Evolutionary conservation across 768 basidiomycete species (phyloP).

Genomic region (Solioccasus polychromus): DNA sequence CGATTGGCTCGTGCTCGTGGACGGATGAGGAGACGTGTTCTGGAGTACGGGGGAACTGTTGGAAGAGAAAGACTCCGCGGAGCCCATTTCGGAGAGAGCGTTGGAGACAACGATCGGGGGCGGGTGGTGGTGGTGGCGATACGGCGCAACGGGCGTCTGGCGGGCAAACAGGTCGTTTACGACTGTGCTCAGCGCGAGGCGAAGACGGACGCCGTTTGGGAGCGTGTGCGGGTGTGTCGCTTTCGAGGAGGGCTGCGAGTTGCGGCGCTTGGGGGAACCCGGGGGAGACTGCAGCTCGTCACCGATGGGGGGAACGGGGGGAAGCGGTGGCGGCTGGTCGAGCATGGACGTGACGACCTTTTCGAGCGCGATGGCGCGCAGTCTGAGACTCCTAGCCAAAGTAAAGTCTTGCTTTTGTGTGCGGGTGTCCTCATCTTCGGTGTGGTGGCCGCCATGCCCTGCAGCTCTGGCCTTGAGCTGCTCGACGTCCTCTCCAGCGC

Average conservation of each 20-base stretch:
- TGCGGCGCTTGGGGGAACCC: slow-evolving; percentile 45
- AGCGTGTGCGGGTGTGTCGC: slow-evolving; percentile 55
- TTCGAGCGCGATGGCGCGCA: slow-evolving; percentile 79
- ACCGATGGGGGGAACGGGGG: slow-evolving; percentile 44
- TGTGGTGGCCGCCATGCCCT: slow-evolving; percentile 44
- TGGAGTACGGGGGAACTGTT: slow-evolving; percentile 20
- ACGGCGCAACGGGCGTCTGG: slow-evolving; percentile 47
- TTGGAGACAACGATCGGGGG: slow-evolving; percentile 33
- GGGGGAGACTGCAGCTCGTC: slow-evolving; percentile 54
- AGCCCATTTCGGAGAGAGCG: slow-evolving; percentile 25
- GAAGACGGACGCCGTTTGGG: slow-evolving; percentile 78
- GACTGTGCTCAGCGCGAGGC: slow-evolving; percentile 71
- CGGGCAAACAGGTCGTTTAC: slow-evolving; percentile 82
- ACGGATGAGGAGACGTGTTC: slow-evolving; percentile 25
- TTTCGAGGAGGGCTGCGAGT: slow-evolving; percentile 20
- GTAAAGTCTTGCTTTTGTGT: slow-evolving; percentile 56
- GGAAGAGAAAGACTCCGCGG: slow-evolving; percentile 22
- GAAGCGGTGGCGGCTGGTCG: slow-evolving; percentile 68
- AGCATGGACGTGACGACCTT: slow-evolving; percentile 82
- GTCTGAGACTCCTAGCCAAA: slow-evolving; percentile 60
- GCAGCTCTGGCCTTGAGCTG: slow-evolving; percentile 49
- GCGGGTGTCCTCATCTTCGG: slow-evolving; percentile 59
- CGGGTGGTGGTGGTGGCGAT: slow-evolving; percentile 33
- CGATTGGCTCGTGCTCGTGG: slow-evolving; percentile 16
- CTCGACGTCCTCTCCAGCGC: slow-evolving; percentile 58